Base-by-base conservation (phyloP, 495 filamentous ascomycete genomes). In the Friedmanniomyces endolithicus region DNA sequence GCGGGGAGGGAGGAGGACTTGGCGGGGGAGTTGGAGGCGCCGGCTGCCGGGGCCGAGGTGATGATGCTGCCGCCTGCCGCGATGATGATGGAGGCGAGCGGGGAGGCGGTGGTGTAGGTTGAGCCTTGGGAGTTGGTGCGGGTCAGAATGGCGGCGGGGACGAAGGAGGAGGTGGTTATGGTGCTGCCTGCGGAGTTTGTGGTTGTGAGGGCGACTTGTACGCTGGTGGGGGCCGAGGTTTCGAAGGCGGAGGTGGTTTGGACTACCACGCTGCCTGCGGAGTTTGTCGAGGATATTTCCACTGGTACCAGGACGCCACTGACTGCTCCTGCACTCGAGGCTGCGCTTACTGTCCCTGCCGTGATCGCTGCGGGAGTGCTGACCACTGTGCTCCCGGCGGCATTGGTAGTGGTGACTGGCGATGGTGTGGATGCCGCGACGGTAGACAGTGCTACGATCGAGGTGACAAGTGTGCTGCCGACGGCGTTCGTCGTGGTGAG, bases 241-340 rank as follows among this genome's bases (percentile, higher is more conserved):
- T 58, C 27, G 44, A 63, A 60, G 37, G 60, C 59, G 6, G 55
- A 55, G 2, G 63, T 62, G 0, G 59, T 55, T 11, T 44, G 29
- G 14, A 77, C 78, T 78, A 84, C 82, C 11, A 82, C 79, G n/a
- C 76, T 66, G 0, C 56, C 55, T 1, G 57, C 44, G 24, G 53
- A 53, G 44, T 61, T 25, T 23, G 61, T 60, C 7, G 53, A 39
- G 16, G 52, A 52, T n/a, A 47, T 49, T 14, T 50, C 50, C 9
- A 57, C 40, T 3, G 55, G 56, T 1, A 56, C 40, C 23, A 55
- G 34, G n/a, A 58, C 55, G 31, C 59, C 53, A 34, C 31, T 58
- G 12, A 45, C 20, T 22, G 56, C 55, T 11, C 25, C 20, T 40
- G 29, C n/a, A 16, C 20, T 52, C 9, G 48, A 24, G 17, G 12